Percentiles rank a stretch among this genome's conserved stretches.
These are phyloP conservation scores for Phytopythium chamaehyphon DNA, from an alignment of 352 stramenopile species.

Conservation along the genomic window DNA sequence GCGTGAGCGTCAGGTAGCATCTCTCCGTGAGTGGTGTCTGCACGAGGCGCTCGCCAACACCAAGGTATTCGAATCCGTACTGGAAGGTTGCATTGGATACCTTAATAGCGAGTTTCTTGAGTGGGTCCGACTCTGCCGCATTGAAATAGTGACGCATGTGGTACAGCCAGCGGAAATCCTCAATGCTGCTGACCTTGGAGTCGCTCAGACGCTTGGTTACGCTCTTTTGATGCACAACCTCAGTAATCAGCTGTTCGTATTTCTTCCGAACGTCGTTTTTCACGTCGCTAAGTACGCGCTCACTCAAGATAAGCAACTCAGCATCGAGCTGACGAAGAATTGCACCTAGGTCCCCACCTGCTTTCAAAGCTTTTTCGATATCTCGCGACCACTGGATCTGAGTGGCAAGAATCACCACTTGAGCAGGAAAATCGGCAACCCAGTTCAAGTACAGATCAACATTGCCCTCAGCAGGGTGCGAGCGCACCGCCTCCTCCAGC, in stretches of 20 bases:
- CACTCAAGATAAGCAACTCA: constrained; percentile 94
- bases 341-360: constrained; percentile 30
- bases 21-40: constrained; percentile 99
- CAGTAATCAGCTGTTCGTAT: constrained; percentile 99
- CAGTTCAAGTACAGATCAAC: constrained; percentile 93
- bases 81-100: constrained; percentile 98
- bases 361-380: constrained; percentile 90
- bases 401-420: constrained; percentile 98
- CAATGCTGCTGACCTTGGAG: constrained; percentile 67
- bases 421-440: constrained; percentile 96
- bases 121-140: constrained; percentile 64
- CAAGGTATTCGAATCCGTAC: constrained; percentile 99
- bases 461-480: constrained; percentile 67
- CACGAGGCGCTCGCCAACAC: constrained; percentile 98
- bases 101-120: constrained; percentile 95
- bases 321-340: constrained; percentile 70
- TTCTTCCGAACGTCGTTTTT: constrained; percentile 96
- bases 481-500: constrained; percentile 90
- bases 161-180: constrained; percentile 99
- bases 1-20: constrained; percentile 99
- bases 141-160: constrained; percentile 99
- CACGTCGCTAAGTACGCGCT: constrained; percentile 94
- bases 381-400: constrained; percentile 97
- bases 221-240: constrained; percentile 99
- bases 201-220: constrained; percentile 92